Evolutionary conservation across 768 basidiomycete genomes (phyloP).

Genomic region (Cubamyces lactineus): DNA sequence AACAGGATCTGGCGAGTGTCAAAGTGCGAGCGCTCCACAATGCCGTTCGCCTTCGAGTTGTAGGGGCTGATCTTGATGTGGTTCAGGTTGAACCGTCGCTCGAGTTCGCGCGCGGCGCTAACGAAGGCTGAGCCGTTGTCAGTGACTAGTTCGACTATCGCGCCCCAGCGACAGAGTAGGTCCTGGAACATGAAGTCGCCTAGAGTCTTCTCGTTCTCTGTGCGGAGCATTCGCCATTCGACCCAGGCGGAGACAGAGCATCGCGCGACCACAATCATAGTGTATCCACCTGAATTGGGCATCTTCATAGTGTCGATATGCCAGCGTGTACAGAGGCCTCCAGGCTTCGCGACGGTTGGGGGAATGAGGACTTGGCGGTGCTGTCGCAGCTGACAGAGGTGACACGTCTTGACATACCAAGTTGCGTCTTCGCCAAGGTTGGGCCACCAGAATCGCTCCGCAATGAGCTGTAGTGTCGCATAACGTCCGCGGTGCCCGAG

Average conservation of each 20-base stretch:
- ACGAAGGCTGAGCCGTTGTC: constrained; percentile 44
- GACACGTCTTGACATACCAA: too few relatives aligned
- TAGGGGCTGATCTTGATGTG: constrained; percentile 46
- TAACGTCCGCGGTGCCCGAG: constrained; percentile 28
- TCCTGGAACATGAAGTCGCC: constrained; percentile 41
- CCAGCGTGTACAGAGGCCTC: too few relatives aligned
- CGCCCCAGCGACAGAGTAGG: constrained; percentile 43
- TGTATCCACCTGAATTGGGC: too few relatives aligned
- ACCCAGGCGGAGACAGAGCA: constrained; percentile 39
- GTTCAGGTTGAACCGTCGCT: constrained; percentile 34
- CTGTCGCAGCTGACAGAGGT: too few relatives aligned
- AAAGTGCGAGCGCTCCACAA: too few relatives aligned
- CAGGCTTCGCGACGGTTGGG: too few relatives aligned
- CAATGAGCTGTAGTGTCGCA: constrained; percentile 10
- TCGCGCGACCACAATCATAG: constrained; percentile 39
- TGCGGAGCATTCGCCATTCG: constrained; percentile 35
- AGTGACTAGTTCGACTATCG: constrained; percentile 40
- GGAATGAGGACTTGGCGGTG: too few relatives aligned
- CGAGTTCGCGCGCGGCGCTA: constrained; percentile 27
- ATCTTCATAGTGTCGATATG: too few relatives aligned
- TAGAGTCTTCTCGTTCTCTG: constrained; percentile 34
- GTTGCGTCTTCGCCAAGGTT: too few relatives aligned
- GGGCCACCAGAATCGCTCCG: too few relatives aligned
- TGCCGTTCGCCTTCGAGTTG: constrained; percentile 48
- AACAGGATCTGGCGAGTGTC: constrained; percentile 39